Conservation (phyloP, 176 grass and related monocot species). For the Microstegium vimineum region DNA sequence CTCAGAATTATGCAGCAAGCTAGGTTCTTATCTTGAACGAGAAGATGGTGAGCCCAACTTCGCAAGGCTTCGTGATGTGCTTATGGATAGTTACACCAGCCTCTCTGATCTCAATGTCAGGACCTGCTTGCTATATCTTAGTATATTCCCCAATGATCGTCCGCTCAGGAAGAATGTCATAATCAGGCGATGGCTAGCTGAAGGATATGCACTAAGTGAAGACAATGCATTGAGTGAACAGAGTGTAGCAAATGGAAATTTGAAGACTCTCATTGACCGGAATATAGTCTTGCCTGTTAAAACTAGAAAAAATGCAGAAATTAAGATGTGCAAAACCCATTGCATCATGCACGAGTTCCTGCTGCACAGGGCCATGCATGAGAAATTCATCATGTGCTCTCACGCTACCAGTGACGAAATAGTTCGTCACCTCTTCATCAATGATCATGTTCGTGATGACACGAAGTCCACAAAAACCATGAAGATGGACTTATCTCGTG, state of each 20-base stretch:
- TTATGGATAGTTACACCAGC: background rate
- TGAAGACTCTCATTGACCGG: background rate
- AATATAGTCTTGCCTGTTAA: background rate
- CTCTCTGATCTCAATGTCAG: background rate
- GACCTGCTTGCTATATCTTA: background rate
- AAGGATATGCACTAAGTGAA: background rate
- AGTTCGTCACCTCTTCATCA: background rate
- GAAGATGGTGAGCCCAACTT: background rate
- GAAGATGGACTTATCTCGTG: background rate
- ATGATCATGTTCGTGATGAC: background rate
- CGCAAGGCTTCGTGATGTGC: background rate
- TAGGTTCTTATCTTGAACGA: background rate
- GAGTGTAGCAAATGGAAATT: background rate
- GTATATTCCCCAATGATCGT: background rate
- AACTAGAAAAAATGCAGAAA: no score
- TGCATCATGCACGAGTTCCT: background rate
- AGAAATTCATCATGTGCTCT: background rate
- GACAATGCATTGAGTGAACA: background rate
- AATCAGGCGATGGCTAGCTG: constrained; percentile 8
- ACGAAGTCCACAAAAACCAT: background rate
- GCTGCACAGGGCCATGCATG: background rate
- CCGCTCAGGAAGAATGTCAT: background rate
- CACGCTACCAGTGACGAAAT: background rate
- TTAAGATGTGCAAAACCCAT: background rate
- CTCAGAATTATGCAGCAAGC: background rate